Percentiles rank a stretch among this genome's conserved stretches.
Evolutionary conservation across 2,329 filamentous ascomycete species (phyloP).

Genomic region (Thelonectria rubi): DNA sequence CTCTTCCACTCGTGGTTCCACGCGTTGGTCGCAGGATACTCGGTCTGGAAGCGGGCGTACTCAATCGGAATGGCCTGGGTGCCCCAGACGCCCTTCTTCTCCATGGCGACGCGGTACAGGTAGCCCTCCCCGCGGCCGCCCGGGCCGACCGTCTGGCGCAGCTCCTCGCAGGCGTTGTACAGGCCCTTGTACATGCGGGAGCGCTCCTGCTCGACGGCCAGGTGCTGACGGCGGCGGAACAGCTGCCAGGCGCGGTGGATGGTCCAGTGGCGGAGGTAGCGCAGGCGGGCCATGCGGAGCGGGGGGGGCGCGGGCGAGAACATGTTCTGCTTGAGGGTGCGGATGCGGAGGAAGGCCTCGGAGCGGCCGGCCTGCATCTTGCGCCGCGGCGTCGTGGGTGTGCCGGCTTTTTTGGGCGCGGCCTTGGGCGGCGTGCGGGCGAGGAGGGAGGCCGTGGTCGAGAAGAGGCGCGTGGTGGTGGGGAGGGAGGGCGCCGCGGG

Average conservation of each 20-base stretch:
- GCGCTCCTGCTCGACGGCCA: constrained; percentile 73
- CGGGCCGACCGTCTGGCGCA: constrained; percentile 69
- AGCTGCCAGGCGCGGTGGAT: constrained; percentile 97
- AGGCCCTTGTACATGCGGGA: constrained; percentile 85
- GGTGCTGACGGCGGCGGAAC: constrained; percentile 74
- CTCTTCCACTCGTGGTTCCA: constrained; percentile 96
- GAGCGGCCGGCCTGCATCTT: constrained; percentile 46
- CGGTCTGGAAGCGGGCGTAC: constrained; percentile 85
- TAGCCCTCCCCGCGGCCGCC: constrained; percentile 70
- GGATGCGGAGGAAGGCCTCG: constrained; percentile 54
- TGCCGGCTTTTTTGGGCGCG: constrained; percentile 38
- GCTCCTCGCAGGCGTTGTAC: constrained; percentile 84
- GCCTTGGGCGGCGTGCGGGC: constrained; percentile 45
- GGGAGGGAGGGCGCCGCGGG: constrained; percentile 14
- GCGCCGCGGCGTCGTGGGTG: constrained; percentile 37
- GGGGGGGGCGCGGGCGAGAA: constrained; percentile 68
- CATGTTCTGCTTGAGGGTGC: constrained; percentile 57
- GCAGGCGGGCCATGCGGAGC: constrained; percentile 86
- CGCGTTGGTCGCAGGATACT: constrained; percentile 78
- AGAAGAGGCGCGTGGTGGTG: constrained; percentile 42
- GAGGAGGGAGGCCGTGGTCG: constrained; percentile 44
- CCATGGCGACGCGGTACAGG: constrained; percentile 87
- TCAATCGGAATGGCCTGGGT: constrained; percentile 84
- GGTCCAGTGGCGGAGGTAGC: constrained; percentile 95
- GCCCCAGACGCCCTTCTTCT: constrained; percentile 85